Evolutionary conservation across 495 filamentous ascomycete genomes (phyloP).

Genomic region (Aspergillus avenaceus): DNA sequence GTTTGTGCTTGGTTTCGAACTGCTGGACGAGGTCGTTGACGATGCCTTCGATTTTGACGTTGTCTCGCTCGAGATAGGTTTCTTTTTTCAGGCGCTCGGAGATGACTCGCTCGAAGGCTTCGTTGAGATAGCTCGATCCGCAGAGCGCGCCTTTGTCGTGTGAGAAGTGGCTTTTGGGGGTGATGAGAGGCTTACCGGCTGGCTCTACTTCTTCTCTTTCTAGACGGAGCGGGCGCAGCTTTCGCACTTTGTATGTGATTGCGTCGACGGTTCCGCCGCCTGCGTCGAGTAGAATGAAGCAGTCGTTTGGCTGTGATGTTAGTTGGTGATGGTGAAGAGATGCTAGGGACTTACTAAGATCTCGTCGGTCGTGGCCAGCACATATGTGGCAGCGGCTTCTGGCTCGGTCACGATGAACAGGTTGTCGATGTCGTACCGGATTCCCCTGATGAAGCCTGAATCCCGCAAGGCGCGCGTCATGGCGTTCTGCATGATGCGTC

Average conservation of each 20-base stretch:
- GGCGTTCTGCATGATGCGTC: not conserved
- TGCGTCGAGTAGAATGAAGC: conserved; percentile 3
- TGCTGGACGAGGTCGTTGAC: not conserved
- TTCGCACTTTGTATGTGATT: conserved; percentile 1
- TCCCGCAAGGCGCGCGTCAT: not conserved
- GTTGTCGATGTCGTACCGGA: not conserved
- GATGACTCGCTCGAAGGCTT: not conserved
- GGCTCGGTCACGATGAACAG: conserved; percentile 3
- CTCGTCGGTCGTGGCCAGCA: not conserved
- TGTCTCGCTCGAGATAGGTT: not conserved
- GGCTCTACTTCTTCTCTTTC: conserved; percentile 3
- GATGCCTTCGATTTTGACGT: conserved; percentile 1
- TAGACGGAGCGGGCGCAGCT: not conserved
- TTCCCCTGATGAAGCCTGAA: not conserved
- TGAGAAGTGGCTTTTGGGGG: too few relatives aligned
- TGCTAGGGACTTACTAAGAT: not conserved
- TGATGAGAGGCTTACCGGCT: not conserved
- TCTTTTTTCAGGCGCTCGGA: not conserved
- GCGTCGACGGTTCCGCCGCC: conserved; percentile 5
- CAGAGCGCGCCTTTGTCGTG: not conserved
- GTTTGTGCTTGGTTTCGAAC: not conserved
- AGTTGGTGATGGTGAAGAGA: too few relatives aligned
- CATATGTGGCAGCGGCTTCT: not conserved
- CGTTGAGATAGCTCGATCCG: conserved; percentile 5
- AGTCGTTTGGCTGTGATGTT: not conserved